Conservation (phyloP, 1,284 basidiomycete genomes). For the Boletus smithii region DNA sequence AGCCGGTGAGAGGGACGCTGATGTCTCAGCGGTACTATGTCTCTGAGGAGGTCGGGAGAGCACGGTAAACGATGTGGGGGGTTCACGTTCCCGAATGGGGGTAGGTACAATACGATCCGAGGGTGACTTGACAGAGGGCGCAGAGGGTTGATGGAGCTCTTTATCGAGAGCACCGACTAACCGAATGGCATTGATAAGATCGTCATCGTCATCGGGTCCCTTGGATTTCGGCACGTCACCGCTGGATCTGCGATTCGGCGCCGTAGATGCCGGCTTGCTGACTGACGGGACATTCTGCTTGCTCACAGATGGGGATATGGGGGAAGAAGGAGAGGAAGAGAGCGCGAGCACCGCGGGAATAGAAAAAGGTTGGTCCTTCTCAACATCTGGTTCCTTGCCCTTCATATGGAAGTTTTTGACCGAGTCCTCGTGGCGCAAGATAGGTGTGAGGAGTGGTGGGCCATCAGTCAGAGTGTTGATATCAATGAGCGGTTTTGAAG, state of each 20-base stretch:
- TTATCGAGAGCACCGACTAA: conserved; percentile 29
- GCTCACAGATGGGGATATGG: conserved; percentile 14
- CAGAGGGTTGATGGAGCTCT: conserved; percentile 15
- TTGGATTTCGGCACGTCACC: conserved; percentile 15
- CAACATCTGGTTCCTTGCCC: conserved; percentile 18
- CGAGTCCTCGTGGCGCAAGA: conserved; percentile 29
- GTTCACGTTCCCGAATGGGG: conserved; percentile 57
- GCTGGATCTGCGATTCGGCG: conserved; percentile 18
- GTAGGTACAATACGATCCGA: conserved; percentile 53
- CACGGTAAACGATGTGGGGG: conserved; percentile 62
- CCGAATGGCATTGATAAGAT: conserved; percentile 33
- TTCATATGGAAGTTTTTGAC: conserved; percentile 20
- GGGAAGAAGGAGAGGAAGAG: conserved; percentile 23
- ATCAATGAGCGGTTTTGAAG: conserved; percentile 50
- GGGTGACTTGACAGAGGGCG: conserved; percentile 1
- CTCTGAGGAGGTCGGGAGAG: conserved; percentile 57
- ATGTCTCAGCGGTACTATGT: conserved; percentile 21
- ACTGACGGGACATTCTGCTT: conserved; percentile 7
- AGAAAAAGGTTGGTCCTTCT: conserved; percentile 34
- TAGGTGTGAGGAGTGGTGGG: conserved; percentile 31
- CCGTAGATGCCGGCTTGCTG: conserved; percentile 2
- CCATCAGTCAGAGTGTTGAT: conserved; percentile 36
- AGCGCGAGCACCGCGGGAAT: conserved; percentile 26
- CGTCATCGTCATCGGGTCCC: conserved; percentile 26
- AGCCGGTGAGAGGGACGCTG: conserved; percentile 8